A percentile compares a stretch with the other conserved stretches of the same genome.
Evolutionary conservation across 129 eudicot species (phyloP).

Genomic region (Flaveria ramosissima): DNA sequence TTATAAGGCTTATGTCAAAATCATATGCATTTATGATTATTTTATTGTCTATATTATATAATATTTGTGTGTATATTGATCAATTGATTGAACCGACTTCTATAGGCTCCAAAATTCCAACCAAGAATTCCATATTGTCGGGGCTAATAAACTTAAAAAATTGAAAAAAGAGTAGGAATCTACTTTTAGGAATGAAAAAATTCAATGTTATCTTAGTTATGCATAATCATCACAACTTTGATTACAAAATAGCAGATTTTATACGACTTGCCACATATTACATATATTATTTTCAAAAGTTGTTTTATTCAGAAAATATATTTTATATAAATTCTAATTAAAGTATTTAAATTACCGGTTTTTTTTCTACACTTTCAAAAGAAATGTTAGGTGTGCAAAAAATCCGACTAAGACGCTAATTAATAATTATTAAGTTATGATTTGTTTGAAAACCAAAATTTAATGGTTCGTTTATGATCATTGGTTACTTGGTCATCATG

Average conservation of each 20-base stretch:
- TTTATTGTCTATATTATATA: no score
- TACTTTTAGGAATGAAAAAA: neutral
- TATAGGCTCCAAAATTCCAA: conserved; percentile 9
- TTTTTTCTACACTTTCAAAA: no score
- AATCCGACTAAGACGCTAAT: no score
- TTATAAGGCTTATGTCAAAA: no score
- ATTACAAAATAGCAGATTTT: neutral
- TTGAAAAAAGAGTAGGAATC: neutral
- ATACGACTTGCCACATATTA: neutral
- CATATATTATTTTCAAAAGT: neutral
- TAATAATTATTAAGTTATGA: no score
- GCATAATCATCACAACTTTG: conserved; percentile 10
- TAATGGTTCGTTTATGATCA: no score
- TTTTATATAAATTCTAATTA: no score
- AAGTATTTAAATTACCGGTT: no score
- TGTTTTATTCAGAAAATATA: neutral
- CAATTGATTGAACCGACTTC: neutral
- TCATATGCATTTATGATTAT: no score
- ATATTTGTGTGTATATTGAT: neutral
- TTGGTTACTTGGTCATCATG: no score
- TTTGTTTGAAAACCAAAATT: no score
- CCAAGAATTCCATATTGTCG: conserved; percentile 16
- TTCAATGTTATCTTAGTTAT: neutral
- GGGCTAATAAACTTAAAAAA: neutral
- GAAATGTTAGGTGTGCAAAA: no score